These are phyloP conservation scores for Ophiostoma tasmaniense DNA, from an alignment of 2,329 filamentous ascomycete species.

Conservation along the genomic window DNA sequence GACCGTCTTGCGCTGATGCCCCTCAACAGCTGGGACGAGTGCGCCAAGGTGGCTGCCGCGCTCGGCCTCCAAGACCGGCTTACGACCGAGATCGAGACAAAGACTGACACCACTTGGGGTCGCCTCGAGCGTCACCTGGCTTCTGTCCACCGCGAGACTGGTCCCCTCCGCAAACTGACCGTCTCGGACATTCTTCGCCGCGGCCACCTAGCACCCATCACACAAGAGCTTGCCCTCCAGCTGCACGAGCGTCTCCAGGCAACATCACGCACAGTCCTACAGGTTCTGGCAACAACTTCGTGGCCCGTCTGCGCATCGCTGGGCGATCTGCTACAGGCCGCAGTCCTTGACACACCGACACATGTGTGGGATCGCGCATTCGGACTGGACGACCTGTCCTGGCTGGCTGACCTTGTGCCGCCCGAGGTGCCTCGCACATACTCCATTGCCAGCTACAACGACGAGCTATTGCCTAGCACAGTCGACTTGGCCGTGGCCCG, in stretches of 20 bases:
- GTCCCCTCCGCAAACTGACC: slow-evolving; percentile 27
- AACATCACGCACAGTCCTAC: slow-evolving; percentile 41
- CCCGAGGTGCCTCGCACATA: slow-evolving; percentile 46
- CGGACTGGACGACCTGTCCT: slow-evolving; percentile 33
- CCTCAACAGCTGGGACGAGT: slow-evolving; percentile 46
- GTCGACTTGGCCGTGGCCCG: slow-evolving; percentile 45
- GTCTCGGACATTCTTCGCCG: slow-evolving; percentile 43
- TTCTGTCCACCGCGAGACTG: slow-evolving; percentile 5
- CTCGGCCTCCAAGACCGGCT: slow-evolving; percentile 41
- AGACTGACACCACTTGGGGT: slow-evolving; percentile 34
- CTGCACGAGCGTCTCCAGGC: slow-evolving; percentile 40
- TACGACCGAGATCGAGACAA: slow-evolving; percentile 30
- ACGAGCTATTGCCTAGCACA: slow-evolving; percentile 42
- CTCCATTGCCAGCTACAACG: slow-evolving; percentile 42
- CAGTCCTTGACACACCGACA: slow-evolving; percentile 38
- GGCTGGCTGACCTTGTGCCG: slow-evolving; percentile 39
- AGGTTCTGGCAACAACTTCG: slow-evolving; percentile 40
- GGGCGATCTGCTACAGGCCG: slow-evolving; percentile 42
- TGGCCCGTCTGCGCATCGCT: slow-evolving; percentile 45
- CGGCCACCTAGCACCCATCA: slow-evolving; percentile 44
- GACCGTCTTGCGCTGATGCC: slow-evolving; percentile 48
- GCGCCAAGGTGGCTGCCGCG: slow-evolving; percentile 44
- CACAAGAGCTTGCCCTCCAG: slow-evolving; percentile 41
- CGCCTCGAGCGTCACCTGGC: slow-evolving; percentile 26
- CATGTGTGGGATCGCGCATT: slow-evolving; percentile 45